phyloP scores from a whole-genome alignment of 1,139 yeast genomes.

The Candida labiduridarum region DNA sequence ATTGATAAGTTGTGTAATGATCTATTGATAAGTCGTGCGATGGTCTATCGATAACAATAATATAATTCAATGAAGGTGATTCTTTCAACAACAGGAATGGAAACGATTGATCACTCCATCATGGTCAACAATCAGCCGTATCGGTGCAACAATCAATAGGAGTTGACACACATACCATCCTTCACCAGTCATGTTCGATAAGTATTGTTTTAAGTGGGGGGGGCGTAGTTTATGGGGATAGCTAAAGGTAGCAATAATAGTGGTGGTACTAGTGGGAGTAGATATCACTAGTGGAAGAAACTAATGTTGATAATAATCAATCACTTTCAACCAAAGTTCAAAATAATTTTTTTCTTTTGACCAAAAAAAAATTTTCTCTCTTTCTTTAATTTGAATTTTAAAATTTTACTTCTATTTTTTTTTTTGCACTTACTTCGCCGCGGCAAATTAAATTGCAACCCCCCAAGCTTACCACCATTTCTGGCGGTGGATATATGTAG shows the following conservation, averaged over 20 bases:
- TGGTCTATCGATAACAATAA: no score
- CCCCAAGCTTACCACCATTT: no score
- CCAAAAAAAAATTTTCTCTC: slow-evolving; percentile 1
- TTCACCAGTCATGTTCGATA: slow-evolving; percentile 15
- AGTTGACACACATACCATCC: slow-evolving; percentile 13
- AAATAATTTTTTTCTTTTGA: not conserved
- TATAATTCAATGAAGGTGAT: no score
- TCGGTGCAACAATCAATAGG: not conserved
- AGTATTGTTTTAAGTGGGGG: not conserved
- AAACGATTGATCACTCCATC: not conserved
- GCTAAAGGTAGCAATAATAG: no score
- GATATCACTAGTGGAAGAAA: not conserved
- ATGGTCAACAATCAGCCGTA: not conserved
- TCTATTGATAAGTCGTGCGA: no score
- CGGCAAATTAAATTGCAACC: no score
- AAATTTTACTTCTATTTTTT: slow-evolving; percentile 20
- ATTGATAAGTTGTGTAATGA: no score
- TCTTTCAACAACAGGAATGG: not conserved
- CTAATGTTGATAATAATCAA: not conserved
- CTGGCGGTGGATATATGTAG: no score
- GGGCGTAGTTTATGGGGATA: no score
- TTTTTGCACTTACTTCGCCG: not conserved
- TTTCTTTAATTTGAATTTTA: slow-evolving; percentile 12
- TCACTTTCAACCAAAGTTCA: not conserved
- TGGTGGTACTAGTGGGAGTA: not conserved